These are phyloP conservation scores for Salvia miltiorrhiza DNA, from an alignment of 257 asterid genomes.

Conservation along the genomic window DNA sequence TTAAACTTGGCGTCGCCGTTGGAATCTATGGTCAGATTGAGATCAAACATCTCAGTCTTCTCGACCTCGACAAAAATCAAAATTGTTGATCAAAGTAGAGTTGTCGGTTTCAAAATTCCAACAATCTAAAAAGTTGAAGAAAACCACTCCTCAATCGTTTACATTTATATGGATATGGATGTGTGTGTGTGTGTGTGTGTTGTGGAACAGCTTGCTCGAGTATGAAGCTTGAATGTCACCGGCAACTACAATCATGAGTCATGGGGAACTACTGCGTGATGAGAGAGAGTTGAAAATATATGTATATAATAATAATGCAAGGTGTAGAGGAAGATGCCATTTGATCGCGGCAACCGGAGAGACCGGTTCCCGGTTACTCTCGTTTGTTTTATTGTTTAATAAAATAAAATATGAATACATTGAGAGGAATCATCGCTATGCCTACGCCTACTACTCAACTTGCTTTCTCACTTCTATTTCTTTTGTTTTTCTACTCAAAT, in stretches of 20 bases:
- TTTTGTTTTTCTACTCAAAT: background rate
- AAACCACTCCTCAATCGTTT: background rate
- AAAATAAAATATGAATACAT: too few species aligned
- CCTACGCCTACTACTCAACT: background rate
- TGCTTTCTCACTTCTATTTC: background rate
- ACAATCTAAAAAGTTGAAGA: background rate
- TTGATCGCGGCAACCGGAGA: conserved; percentile 3
- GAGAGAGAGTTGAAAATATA: background rate
- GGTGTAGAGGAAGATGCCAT: background rate
- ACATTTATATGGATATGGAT: background rate
- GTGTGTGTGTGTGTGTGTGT: background rate
- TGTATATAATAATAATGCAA: background rate
- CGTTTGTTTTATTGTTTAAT: background rate
- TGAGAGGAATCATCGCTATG: background rate
- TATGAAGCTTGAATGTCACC: background rate
- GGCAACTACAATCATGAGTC: background rate
- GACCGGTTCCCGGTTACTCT: conserved; percentile 6
- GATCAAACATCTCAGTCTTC: conserved; percentile 41
- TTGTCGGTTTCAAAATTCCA: background rate
- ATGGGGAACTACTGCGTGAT: conserved; percentile 9
- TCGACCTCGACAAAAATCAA: background rate
- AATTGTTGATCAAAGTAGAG: background rate
- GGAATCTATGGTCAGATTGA: conserved; percentile 37
- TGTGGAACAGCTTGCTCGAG: background rate
- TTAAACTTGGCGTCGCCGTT: conserved; percentile 5